Base-by-base conservation (phyloP, 805 yeast genomes). In the Starmerella powellii region DNA sequence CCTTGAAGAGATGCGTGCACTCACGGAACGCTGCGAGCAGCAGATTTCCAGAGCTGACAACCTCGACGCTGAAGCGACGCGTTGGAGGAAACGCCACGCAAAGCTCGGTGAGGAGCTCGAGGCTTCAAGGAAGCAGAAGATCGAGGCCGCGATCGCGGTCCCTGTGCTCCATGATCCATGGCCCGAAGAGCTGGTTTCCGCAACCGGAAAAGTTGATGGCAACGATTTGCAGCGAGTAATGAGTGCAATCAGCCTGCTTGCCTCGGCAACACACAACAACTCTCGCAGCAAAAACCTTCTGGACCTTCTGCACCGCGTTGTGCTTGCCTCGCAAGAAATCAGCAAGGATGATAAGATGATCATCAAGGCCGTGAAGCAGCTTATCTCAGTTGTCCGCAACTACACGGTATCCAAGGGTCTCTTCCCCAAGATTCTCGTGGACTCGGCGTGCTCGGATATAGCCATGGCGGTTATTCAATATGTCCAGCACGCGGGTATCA, bases 331-430 rank as follows among this genome's bases (percentile, higher is more conserved):
- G 13, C 52, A 61, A 6, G 37, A 42, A 13, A 50, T 65, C n/a
- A 26, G 23, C 16, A 15, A 8, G 19, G 42, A 23, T 26, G 40
- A 34, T 21, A 17, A 39, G 18, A 55, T 74, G 19, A 66, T 82
- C 4, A 73, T 78, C 42, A 78, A 80, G 34, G 70, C 88, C 1
- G 71, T 81, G 19, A 74, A 86, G 15, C 85, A 80, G 60, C 72
- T 78, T 0, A 74, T 88, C 32, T 77, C 94, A 3, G 70, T 85
- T 1, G 73, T 87, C 1, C 70, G 95, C 54, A 83, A 84, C 56
- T 80, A 66, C 58, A 73, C 81, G 1, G 63, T 76, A 10, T 78
- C 80, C 51, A 65, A 71, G 3, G 67, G 70, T n/a, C 55, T 82
- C 2, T 61, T 84, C 42, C 95, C 95, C 0, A 71, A 69, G 40